Evolutionary conservation across 192 early-diverging fungal species (phyloP), one percentile per base, ranked within the genome.

Genomic region (Podila horticola): DNA sequence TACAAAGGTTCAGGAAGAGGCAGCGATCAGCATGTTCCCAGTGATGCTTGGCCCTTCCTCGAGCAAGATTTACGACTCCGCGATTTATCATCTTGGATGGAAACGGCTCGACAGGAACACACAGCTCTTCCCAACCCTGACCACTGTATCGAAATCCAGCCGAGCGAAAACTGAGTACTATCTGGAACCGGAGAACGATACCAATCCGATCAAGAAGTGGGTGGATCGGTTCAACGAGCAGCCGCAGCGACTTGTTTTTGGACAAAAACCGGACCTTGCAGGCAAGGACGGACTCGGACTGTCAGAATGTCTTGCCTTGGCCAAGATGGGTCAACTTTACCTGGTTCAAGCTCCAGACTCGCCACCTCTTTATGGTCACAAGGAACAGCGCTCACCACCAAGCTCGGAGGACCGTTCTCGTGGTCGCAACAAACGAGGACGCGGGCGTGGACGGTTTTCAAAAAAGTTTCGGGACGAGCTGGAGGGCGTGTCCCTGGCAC

Each of bases 301-400:
- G 11, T 41, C 69, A 5, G 75, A 79, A 34, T 79, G 69, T 68
- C 45, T 79, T 19, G 75, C 75, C 0, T 48, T 79, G 2, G 31
- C 50, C 13, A 72, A 79, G 38, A n/a, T 79, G 24, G 31, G 66
- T 17, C 60, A 79, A 26, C 24, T 72, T 17, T 45, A 62, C 15
- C 45, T 67, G 7, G 52, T 59, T 24, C 64, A 64, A 0, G 30
- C 71, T 1, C 50, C 75, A 13, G 75, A 79, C 7, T 36, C 36
- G 20, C 17, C 36, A 7, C 41, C 41, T 45, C 41, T 45, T 45
- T 45, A 15, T 17, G 41, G 41, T 45, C 41, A 45, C 11, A 45
- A 45, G 13, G 41, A 45, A 45, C 41, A 17, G 41, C 41, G 41
- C 15, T 13, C 13, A 45, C 13, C 41, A 15, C 15, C 13, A 36